A percentile compares a stretch with the other conserved stretches of the same genome.
These are phyloP conservation scores for Triticum urartu DNA, from an alignment of 176 grass and related monocot species.

Conservation along the genomic window DNA sequence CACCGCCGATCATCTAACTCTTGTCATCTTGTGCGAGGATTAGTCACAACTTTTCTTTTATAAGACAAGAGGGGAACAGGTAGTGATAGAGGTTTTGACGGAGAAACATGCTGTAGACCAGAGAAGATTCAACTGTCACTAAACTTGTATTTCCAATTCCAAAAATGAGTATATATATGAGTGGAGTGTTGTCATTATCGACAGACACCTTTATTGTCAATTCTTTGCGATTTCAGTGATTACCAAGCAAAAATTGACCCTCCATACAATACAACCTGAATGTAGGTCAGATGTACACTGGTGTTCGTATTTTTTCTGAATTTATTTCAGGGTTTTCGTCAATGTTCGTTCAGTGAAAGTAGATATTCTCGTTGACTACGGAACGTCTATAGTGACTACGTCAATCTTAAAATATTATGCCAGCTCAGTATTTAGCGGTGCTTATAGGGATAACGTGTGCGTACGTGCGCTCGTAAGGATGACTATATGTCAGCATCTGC, in stretches of 20 bases:
- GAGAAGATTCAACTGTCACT: neutral
- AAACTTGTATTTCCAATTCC: neutral
- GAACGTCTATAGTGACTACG: no score
- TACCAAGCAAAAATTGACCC: neutral
- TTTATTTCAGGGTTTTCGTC: no score
- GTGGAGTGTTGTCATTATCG: conserved; percentile 11
- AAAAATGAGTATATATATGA: neutral
- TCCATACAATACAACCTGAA: no score
- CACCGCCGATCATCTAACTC: conserved; percentile 57
- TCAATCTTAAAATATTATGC: no score
- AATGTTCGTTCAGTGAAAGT: no score
- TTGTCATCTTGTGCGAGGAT: neutral
- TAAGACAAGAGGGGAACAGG: neutral
- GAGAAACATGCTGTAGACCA: neutral
- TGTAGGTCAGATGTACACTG: no score
- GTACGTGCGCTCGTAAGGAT: no score
- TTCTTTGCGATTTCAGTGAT: neutral
- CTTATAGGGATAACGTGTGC: no score
- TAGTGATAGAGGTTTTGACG: conserved; percentile 13
- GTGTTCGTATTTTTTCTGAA: no score
- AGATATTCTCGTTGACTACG: no score
- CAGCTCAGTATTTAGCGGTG: no score
- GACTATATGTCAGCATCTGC: no score
- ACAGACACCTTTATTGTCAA: neutral
- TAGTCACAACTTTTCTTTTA: neutral